These are phyloP conservation scores for Bjerkandera adusta DNA, from an alignment of 1,284 basidiomycete species.

Conservation along the genomic window DNA sequence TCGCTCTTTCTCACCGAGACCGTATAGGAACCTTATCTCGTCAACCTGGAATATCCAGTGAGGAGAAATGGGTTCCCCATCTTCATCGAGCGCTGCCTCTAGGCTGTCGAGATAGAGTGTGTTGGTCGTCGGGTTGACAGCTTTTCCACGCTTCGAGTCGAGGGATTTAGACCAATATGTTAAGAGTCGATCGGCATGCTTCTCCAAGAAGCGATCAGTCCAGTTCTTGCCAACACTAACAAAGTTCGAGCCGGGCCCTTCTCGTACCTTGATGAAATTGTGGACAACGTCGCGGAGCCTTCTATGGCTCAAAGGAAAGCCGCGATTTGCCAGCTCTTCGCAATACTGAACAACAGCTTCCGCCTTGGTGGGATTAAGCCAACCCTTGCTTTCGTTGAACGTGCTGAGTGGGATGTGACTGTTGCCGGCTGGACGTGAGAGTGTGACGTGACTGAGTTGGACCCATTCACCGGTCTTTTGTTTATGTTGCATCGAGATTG, in stretches of 20 bases:
- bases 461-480: slow-evolving; percentile 1
- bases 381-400: slow-evolving; percentile 1
- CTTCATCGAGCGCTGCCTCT: slow-evolving; percentile 18
- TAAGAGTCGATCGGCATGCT: slow-evolving; percentile 28
- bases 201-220: slow-evolving; percentile 32
- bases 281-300: slow-evolving; percentile 33
- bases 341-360: slow-evolving; percentile 26
- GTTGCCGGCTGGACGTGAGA: slow-evolving; percentile 12
- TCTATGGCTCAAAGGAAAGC: slow-evolving; percentile 33
- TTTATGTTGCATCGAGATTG: not conserved
- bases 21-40: slow-evolving; percentile 28
- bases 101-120: slow-evolving; percentile 30
- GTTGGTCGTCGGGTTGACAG: slow-evolving; percentile 35
- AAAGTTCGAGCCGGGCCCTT: slow-evolving; percentile 27
- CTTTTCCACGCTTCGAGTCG: slow-evolving; percentile 31
- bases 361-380: slow-evolving; percentile 24
- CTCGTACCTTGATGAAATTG: slow-evolving; percentile 21
- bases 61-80: slow-evolving; percentile 15
- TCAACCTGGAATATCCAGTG: slow-evolving; percentile 31
- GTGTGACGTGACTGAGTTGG: not conserved
- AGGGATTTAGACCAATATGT: slow-evolving; percentile 27
- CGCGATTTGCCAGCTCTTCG: slow-evolving; percentile 24
- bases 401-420: slow-evolving; percentile 20
- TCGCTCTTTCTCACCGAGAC: slow-evolving; percentile 20
- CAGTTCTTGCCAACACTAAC: slow-evolving; percentile 30